Conservation (phyloP, 257 asterid species). For the Solanum medicagineum region DNA sequence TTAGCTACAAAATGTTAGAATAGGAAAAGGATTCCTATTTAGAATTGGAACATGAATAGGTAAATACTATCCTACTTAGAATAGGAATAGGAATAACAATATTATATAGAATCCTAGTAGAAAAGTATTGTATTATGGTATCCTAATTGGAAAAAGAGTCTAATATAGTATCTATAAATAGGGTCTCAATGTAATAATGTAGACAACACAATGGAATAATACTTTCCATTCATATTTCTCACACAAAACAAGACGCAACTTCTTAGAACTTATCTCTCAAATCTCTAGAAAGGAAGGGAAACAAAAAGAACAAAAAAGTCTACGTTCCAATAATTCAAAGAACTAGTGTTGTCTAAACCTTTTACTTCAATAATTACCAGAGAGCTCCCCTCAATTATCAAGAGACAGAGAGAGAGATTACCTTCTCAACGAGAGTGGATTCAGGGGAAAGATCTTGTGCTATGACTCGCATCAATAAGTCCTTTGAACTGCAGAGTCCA, state of each 20-base stretch:
- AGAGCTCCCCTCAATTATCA: not conserved
- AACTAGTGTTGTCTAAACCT: not conserved
- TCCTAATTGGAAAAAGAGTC: too few species aligned
- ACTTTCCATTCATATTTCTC: too few species aligned
- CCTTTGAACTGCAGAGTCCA: constrained; percentile 55
- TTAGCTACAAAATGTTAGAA: not conserved
- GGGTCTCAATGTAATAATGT: too few species aligned
- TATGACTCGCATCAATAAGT: constrained; percentile 83
- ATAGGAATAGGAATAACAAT: too few species aligned
- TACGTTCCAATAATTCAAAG: not conserved
- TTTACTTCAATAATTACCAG: not conserved
- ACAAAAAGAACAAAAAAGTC: not conserved
- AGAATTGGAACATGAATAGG: too few species aligned
- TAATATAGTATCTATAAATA: too few species aligned
- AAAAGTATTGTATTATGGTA: too few species aligned
- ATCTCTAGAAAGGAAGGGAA: not conserved
- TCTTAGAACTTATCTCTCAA: not conserved
- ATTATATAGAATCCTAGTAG: too few species aligned
- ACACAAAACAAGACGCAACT: not conserved
- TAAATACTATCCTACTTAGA: too few species aligned
- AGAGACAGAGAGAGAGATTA: constrained; percentile 5
- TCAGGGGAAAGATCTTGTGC: constrained; percentile 81
- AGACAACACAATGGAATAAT: too few species aligned
- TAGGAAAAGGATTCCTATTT: too few species aligned
- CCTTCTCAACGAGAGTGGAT: constrained; percentile 81